Evolutionary conservation across 768 basidiomycete species (phyloP).

Genomic region (Auricularia cornea): DNA sequence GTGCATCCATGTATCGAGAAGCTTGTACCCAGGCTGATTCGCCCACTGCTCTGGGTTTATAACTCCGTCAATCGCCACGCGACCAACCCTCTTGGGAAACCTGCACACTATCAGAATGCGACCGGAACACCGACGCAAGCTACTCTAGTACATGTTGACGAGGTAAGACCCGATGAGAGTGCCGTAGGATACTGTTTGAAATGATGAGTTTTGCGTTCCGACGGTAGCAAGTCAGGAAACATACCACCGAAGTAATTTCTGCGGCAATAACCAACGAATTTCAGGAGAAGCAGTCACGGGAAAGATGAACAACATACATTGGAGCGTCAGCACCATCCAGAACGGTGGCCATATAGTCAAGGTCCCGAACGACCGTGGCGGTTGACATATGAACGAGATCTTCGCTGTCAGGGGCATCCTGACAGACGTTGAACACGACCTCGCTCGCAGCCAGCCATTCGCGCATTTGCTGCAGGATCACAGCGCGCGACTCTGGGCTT

Average conservation of each 20-base stretch:
- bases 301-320: conserved; percentile 8
- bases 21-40: conserved; percentile 4
- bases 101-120: no score
- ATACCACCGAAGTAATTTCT: conserved; percentile 10
- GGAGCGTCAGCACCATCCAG: conserved; percentile 9
- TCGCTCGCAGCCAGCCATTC: conserved; percentile 3
- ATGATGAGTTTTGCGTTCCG: not conserved
- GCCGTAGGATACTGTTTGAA: conserved; percentile 7
- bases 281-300: no score
- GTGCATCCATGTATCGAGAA: conserved; percentile 3
- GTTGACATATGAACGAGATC: conserved; percentile 12
- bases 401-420: conserved; percentile 2
- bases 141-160: conserved; percentile 16
- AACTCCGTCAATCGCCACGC: conserved; percentile 12
- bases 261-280: no score
- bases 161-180: conserved; percentile 11
- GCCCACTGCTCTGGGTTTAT: conserved; percentile 8
- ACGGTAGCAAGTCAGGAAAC: not conserved
- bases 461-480: not conserved
- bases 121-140: no score
- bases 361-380: conserved; percentile 9
- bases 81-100: conserved; percentile 12
- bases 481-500: not conserved
- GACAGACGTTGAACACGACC: conserved; percentile 6
- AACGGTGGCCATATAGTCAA: conserved; percentile 9